Percentiles rank a stretch among this genome's conserved stretches.
phyloP scores from a whole-genome alignment of 2,329 filamentous ascomycete species.

The Beauveria scarabaeidicola region DNA sequence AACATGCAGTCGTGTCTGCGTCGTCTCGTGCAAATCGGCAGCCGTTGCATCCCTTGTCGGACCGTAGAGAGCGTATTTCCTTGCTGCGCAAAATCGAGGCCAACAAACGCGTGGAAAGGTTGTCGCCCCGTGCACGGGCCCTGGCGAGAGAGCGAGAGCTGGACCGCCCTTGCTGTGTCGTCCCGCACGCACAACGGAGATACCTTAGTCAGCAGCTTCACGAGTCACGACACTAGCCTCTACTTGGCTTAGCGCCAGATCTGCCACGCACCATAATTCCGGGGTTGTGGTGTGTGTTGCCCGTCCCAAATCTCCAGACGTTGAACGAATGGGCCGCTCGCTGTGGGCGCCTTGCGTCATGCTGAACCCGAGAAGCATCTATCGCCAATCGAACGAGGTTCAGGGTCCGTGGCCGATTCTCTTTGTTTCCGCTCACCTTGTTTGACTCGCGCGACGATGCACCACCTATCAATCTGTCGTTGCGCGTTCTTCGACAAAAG shows the following conservation, averaged over 20 bases:
- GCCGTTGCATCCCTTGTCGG: not conserved
- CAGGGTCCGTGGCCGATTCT: not conserved
- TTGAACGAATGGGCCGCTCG: not conserved
- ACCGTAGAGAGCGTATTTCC: not conserved
- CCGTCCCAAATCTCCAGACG: not conserved
- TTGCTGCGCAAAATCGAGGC: conserved; percentile 8
- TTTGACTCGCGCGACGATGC: not conserved
- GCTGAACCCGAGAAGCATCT: not conserved
- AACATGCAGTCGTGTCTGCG: not conserved
- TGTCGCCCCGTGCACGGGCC: conserved; percentile 7
- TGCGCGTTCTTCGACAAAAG: not conserved
- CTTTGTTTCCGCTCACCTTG: not conserved
- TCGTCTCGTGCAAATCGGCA: not conserved
- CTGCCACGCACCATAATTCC: conserved; percentile 1
- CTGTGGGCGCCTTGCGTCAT: not conserved
- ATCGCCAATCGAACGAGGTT: not conserved
- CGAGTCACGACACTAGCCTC: not conserved
- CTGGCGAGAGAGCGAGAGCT: too few relatives aligned
- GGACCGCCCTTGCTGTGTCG: not conserved
- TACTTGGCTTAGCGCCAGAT: conserved; percentile 5
- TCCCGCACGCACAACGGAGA: not conserved
- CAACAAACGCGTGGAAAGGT: conserved; percentile 7
- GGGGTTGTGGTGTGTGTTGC: not conserved
- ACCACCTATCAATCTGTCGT: not conserved
- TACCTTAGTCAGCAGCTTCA: conserved; percentile 2